Conservation (phyloP, 768 basidiomycete species). For the Royoungia palumana region DNA sequence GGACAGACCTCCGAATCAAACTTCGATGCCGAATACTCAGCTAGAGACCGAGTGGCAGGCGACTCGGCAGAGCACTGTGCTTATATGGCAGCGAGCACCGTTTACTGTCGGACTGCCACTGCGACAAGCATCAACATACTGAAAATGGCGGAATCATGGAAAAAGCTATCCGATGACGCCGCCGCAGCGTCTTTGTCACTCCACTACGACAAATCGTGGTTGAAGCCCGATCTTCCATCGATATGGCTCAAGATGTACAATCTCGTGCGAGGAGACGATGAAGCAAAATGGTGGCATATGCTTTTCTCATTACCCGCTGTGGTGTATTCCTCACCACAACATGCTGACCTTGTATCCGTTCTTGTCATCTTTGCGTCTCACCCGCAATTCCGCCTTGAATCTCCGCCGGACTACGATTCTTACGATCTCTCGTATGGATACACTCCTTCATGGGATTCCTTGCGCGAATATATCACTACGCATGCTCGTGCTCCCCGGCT, state of each 20-base stretch:
- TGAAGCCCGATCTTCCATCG: slow-evolving; percentile 15
- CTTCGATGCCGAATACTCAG: slow-evolving; percentile 10
- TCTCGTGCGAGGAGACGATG: slow-evolving; percentile 14
- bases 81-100: slow-evolving; percentile 11
- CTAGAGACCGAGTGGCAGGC: slow-evolving; percentile 6
- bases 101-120: background rate
- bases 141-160: slow-evolving; percentile 10
- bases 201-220: slow-evolving; percentile 30
- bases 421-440: slow-evolving; percentile 13
- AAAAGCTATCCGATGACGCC: background rate
- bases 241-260: slow-evolving; percentile 31
- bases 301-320: slow-evolving; percentile 34
- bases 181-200: slow-evolving; percentile 4
- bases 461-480: background rate
- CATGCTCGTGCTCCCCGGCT: background rate
- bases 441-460: background rate
- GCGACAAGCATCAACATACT: background rate
- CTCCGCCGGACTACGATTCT: slow-evolving; percentile 16
- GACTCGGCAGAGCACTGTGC: slow-evolving; percentile 12
- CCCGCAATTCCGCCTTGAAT: slow-evolving; percentile 1
- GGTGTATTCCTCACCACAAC: slow-evolving; percentile 22
- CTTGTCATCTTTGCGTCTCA: slow-evolving; percentile 32
- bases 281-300: slow-evolving; percentile 17
- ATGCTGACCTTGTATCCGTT: slow-evolving; percentile 21
- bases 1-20: background rate